phyloP scores from a whole-genome alignment of 2,329 filamentous ascomycete genomes.

The Pseudogymnoascus sp. region DNA sequence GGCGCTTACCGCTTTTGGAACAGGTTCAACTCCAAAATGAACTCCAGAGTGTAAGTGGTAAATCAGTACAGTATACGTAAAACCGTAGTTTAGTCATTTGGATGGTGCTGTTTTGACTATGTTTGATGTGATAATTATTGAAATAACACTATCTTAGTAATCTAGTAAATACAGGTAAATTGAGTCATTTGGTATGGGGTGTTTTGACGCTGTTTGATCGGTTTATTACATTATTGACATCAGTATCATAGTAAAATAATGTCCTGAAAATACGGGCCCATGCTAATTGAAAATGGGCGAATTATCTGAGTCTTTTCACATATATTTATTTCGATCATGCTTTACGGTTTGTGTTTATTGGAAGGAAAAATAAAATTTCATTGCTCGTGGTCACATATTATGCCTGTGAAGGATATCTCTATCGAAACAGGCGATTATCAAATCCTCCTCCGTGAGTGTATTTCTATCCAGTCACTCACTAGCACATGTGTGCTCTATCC shows the following conservation, averaged over 20 bases:
- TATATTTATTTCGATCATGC: background rate
- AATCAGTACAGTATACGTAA: background rate
- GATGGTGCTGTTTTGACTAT: background rate
- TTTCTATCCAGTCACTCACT: background rate
- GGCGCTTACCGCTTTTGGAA: slow-evolving; percentile 9
- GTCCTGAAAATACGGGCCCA: too few relatives aligned
- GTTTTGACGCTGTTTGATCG: background rate
- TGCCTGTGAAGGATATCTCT: background rate
- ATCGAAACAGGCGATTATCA: background rate
- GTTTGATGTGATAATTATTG: background rate
- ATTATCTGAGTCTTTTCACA: background rate
- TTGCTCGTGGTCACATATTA: background rate
- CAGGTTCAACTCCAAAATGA: background rate
- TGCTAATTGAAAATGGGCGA: background rate
- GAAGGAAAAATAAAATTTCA: background rate
- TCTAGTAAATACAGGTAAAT: background rate
- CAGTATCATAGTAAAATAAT: background rate
- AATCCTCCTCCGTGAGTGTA: background rate
- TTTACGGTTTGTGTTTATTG: background rate
- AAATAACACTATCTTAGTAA: background rate
- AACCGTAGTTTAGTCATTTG: background rate
- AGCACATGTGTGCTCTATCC: too few relatives aligned
- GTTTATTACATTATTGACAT: background rate
- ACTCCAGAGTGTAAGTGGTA: background rate
- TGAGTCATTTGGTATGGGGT: background rate